Evolutionary conservation across 192 early-diverging fungal genomes (phyloP), one percentile per base, ranked within the genome.

Genomic region (Coemansia sp.): DNA sequence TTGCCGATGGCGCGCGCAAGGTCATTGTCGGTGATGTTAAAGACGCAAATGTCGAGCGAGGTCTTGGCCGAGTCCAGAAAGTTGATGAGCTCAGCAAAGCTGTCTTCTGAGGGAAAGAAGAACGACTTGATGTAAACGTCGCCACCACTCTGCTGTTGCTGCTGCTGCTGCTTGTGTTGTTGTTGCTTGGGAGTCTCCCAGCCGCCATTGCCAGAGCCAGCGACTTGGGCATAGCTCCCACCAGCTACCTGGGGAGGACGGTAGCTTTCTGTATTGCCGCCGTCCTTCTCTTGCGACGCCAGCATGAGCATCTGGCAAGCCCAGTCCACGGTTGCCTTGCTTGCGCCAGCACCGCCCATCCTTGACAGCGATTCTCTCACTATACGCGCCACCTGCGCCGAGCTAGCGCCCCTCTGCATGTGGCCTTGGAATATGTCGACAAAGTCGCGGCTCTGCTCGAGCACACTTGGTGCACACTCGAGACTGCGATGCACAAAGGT

Each of bases 21-120:
- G 52, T 89, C 89, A 62, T 92, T 89, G 68, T 91, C 90, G 3
- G 91, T 90, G 64, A 92, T 86, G 70, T 87, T 88, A 78, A 89
- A 92, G 14, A 92, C 89, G 65, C 88, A 89, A 42, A 89, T 86
- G 69, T 92, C 91, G 38, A 92, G 80, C 4, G 90, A 82, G 3
- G 73, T 67, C 47, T 85, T 68, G 19, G 89, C 87, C 16, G 76
- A 78, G 58, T 87, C 73, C 71, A 87, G 64, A 43, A 84, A 79
- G 58, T 86, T 79, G 64, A 87, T 60, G 49, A 89, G 73, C 64
- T 75, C 68, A 19, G 72, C 38, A 63, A 89, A 89, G 73, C 84
- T 88, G 26, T 86, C 73, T 59, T 89, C 88, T 0, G 88, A 89
- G 3, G 88, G 88, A 76, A 89, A 89, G 71, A 89, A 89, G 68